Evolutionary conservation across 306 rosid species (phyloP), one percentile per base, ranked within the genome.

Genomic region (Quercus alba): DNA sequence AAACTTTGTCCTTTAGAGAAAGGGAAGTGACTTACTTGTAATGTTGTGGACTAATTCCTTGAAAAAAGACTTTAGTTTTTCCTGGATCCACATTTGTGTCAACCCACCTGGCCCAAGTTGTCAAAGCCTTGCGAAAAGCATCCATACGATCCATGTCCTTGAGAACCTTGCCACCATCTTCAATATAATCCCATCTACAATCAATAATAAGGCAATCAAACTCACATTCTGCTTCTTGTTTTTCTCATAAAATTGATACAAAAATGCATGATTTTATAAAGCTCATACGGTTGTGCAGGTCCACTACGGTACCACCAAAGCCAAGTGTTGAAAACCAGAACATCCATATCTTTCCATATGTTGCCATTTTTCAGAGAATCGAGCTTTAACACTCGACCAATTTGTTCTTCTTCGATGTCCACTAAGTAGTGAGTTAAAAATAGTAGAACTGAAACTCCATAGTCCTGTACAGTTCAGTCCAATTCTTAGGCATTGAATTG

Each of bases 271-370:
- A 33, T 54, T 79, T 70, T 28, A 19, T 31, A 46, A 68, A 74
- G 72, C 30, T 56, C 89, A 0, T 90, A 92, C 97, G 91, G 94
- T 86, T 90, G 90, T 38, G 51, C 63, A 5, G 89, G 79, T 76
- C 88, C 90, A 3, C 75, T 84, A n/a, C 93, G 91, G 72, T 87
- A 85, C 97, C 97, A 92, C 97, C 97, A 92, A 11, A 86, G 93
- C 97, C 97, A 92, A 56, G 94, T 90, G 79, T 90, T 92, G 86
- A 92, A 92, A 70, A 92, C 78, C 76, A 92, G 33, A 80, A 41
- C 46, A 41, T 41, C 46, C 46, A 41, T 41, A 41, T 41, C 46
- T 41, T 41, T 41, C 46, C 46, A 41, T 8, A 41, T 41, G 46
- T 41, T 2, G 12, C 46, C 46, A 41, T 41, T 8, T 38, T 8